Evolutionary conservation across 306 rosid genomes (phyloP).

Genomic region (Mimosa pudica): DNA sequence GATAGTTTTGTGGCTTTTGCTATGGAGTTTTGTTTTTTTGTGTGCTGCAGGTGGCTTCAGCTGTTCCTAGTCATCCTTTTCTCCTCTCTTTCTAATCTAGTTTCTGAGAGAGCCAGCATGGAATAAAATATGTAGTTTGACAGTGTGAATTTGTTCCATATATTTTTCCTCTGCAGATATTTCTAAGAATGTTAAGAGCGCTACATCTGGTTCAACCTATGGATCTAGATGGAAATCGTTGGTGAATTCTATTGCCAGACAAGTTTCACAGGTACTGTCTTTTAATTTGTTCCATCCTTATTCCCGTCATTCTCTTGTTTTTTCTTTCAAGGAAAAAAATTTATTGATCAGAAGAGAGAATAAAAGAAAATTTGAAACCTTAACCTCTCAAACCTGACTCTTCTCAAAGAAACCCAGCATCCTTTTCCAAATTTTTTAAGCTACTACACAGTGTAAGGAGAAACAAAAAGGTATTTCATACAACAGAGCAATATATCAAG

Average conservation of each 20-base stretch:
- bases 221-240: slow-evolving; percentile 81
- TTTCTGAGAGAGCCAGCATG: background rate
- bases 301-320: background rate
- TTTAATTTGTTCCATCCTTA: background rate
- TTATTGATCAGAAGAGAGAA: background rate
- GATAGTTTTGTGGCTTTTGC: background rate
- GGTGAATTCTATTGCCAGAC: slow-evolving; percentile 71
- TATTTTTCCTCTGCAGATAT: slow-evolving; percentile 14
- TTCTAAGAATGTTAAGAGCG: slow-evolving; percentile 49
- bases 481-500: no score
- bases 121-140: background rate
- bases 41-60: background rate
- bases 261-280: slow-evolving; percentile 82
- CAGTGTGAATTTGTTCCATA: background rate
- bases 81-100: background rate
- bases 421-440: no score
- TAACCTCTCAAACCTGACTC: no score
- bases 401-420: no score
- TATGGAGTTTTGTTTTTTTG: background rate
- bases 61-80: background rate
- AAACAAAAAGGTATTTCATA: no score
- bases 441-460: no score
- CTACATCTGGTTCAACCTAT: slow-evolving; percentile 40
- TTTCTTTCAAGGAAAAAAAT: background rate
- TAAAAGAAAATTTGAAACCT: background rate